Evolutionary conservation across 176 grass and related monocot species (phyloP).

Genomic region (Bothriochloa decipiens): DNA sequence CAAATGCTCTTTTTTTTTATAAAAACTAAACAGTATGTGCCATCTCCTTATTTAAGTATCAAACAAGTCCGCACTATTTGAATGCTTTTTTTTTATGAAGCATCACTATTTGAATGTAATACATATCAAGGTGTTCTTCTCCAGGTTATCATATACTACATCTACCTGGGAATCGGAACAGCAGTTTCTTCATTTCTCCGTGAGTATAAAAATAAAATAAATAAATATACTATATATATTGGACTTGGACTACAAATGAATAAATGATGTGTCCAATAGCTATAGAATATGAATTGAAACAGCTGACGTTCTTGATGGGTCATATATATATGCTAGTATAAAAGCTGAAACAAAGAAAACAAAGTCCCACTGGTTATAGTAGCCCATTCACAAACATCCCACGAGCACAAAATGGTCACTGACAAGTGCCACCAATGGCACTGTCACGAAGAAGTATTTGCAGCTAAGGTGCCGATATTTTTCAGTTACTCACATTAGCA

Average conservation of each 20-base stretch:
- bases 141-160: slow-evolving; percentile 63
- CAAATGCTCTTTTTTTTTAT: too few species aligned
- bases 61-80: neutral
- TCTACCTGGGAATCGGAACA: slow-evolving; percentile 68
- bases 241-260: neutral
- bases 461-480: slow-evolving; percentile 3
- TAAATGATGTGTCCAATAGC: neutral
- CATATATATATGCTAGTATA: neutral
- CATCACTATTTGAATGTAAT: neutral
- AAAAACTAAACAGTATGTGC: neutral
- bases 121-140: slow-evolving; percentile 16
- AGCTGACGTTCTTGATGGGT: neutral
- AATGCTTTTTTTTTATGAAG: too few species aligned
- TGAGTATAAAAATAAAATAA: slow-evolving; percentile 36
- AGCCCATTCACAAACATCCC: neutral
- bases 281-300: neutral
- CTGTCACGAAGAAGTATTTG: too few species aligned
- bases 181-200: slow-evolving; percentile 60
- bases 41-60: neutral
- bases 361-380: neutral
- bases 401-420: neutral
- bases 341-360: neutral
- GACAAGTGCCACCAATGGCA: neutral
- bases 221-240: neutral
- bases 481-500: slow-evolving; percentile 3